Evolutionary conservation across 1,139 yeast genomes (phyloP).

Genomic region (Nakaseomyces kungkrabaensis): DNA sequence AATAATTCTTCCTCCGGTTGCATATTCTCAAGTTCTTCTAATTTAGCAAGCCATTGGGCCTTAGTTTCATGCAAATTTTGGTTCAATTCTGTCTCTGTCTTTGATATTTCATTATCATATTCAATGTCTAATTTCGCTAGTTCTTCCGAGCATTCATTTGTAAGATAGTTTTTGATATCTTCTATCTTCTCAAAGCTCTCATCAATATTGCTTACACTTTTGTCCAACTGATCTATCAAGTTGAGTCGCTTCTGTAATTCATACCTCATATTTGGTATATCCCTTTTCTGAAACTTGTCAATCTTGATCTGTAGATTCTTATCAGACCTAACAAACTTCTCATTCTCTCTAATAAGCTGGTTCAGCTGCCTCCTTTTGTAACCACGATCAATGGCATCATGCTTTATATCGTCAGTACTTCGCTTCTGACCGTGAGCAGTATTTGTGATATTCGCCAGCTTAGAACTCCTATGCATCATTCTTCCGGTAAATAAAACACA

Average conservation of each 20-base stretch:
- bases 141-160: constrained; percentile 7
- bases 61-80: constrained; percentile 4
- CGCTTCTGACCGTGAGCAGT: background rate
- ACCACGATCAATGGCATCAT: background rate
- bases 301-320: constrained; percentile 6
- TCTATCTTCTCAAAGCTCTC: background rate
- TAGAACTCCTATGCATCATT: background rate
- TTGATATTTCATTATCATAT: background rate
- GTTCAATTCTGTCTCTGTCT: constrained; percentile 3
- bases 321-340: background rate
- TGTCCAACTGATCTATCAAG: constrained; percentile 1
- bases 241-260: constrained; percentile 5
- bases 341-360: constrained; percentile 1
- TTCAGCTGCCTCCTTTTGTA: background rate
- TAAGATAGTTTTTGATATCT: background rate
- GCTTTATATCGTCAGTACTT: background rate
- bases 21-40: constrained; percentile 9
- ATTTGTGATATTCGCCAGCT: constrained; percentile 1
- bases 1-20: constrained; percentile 6
- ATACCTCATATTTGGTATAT: constrained; percentile 4
- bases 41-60: constrained; percentile 7
- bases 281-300: constrained; percentile 6
- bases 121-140: constrained; percentile 15
- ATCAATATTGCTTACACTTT: background rate
- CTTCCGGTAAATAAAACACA: too few relatives aligned